phyloP scores from a whole-genome alignment of 768 basidiomycete genomes.

The Auriscalpium microsporum region DNA sequence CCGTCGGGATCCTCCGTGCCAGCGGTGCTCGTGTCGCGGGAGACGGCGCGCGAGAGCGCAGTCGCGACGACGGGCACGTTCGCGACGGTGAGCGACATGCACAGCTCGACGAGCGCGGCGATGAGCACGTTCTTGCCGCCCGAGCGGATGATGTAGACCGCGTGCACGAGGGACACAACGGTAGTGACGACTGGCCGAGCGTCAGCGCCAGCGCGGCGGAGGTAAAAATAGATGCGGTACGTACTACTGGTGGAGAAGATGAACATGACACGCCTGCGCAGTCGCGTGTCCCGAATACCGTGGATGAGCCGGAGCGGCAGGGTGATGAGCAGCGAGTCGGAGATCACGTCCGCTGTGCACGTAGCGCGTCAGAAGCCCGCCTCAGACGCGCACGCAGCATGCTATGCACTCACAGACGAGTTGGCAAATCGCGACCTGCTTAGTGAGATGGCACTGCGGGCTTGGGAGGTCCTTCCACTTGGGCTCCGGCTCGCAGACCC shows the following conservation, averaged over 20 bases:
- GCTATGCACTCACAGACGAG: conserved; percentile 35
- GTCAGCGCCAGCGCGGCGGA: neutral
- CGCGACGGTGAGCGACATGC: conserved; percentile 9
- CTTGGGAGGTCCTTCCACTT: conserved; percentile 30
- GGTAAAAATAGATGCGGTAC: neutral
- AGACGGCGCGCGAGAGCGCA: conserved; percentile 3
- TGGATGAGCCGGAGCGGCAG: conserved; percentile 39
- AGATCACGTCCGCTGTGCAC: conserved; percentile 36
- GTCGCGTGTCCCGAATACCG: conserved; percentile 28
- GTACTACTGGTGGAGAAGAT: conserved; percentile 48
- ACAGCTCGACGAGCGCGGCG: conserved; percentile 23
- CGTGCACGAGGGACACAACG: neutral
- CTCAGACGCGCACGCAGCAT: neutral
- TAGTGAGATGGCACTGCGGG: conserved; percentile 36
- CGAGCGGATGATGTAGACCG: conserved; percentile 21
- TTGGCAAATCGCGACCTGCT: conserved; percentile 42
- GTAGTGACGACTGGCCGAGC: neutral
- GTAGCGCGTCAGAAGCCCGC: neutral
- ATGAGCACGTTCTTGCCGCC: conserved; percentile 24
- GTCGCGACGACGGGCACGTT: conserved; percentile 12
- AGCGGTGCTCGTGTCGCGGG: neutral
- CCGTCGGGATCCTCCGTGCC: conserved; percentile 1
- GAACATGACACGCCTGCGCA: conserved; percentile 35
- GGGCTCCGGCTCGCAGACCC: conserved; percentile 33
- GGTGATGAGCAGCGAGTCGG: conserved; percentile 37